These are phyloP conservation scores for Endocalyx cinctus DNA, from an alignment of 2,329 filamentous ascomycete species.

Conservation along the genomic window DNA sequence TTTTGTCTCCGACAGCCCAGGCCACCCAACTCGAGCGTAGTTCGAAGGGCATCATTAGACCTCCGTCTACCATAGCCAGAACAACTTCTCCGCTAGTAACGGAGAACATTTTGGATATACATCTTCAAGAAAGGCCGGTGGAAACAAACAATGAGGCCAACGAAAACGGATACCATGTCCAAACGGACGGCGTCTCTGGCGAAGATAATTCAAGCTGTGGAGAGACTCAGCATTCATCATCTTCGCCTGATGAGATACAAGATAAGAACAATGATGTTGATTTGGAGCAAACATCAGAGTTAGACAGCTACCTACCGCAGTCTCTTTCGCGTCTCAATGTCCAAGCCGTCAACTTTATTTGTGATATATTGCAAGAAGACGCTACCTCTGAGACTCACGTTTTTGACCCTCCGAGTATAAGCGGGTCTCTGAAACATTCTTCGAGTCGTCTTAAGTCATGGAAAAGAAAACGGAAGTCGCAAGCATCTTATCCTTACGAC, in stretches of 20 bases:
- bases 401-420: slow-evolving; percentile 35
- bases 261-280: slow-evolving; percentile 9
- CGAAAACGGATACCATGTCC: slow-evolving; percentile 10
- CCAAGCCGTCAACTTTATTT: slow-evolving; percentile 56
- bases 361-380: slow-evolving; percentile 55
- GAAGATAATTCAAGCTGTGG: slow-evolving; percentile 19
- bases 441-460: slow-evolving; percentile 24
- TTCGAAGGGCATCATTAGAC: slow-evolving; percentile 17
- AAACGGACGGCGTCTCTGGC: slow-evolving; percentile 16
- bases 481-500: slow-evolving; percentile 22
- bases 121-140: slow-evolving; percentile 10
- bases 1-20: slow-evolving; percentile 14
- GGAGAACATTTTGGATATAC: slow-evolving; percentile 13
- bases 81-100: slow-evolving; percentile 14
- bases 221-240: slow-evolving; percentile 14
- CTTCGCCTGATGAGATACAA: slow-evolving; percentile 14
- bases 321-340: slow-evolving; percentile 49
- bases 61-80: slow-evolving; percentile 16
- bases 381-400: slow-evolving; percentile 46
- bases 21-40: slow-evolving; percentile 16
- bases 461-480: slow-evolving; percentile 28
- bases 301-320: slow-evolving; percentile 47
- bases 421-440: slow-evolving; percentile 21
- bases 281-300: slow-evolving; percentile 15
- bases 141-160: slow-evolving; percentile 7